Conservation (phyloP, 148 eudicot species). For the Chenopodium suecicum region DNA sequence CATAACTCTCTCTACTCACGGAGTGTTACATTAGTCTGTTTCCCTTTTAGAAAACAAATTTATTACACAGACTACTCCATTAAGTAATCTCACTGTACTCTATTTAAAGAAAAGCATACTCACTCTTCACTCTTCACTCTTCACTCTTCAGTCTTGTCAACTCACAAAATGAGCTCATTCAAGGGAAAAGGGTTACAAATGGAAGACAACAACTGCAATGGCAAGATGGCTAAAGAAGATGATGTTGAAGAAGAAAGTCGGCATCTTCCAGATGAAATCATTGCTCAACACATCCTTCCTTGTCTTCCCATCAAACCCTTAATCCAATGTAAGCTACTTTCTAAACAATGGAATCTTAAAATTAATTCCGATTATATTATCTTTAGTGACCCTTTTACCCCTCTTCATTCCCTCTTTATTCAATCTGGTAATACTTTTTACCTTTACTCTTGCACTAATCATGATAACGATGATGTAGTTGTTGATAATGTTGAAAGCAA, state of each 20-base stretch:
- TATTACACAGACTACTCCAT: too few species aligned
- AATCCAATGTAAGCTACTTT: slow-evolving; percentile 9
- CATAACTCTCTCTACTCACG: too few species aligned
- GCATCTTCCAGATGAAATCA: slow-evolving; percentile 7
- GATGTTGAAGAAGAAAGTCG: neutral
- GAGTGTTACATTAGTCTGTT: too few species aligned
- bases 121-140: too few species aligned
- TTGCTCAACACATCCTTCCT: slow-evolving; percentile 10
- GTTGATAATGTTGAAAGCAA: neutral
- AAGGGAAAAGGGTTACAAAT: too few species aligned
- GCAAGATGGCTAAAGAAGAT: neutral
- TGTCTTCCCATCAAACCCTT: slow-evolving; percentile 13
- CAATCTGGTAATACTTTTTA: neutral
- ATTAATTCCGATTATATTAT: neutral
- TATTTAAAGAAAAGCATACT: too few species aligned
- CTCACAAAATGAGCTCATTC: too few species aligned
- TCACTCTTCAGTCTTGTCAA: too few species aligned
- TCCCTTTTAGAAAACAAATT: too few species aligned
- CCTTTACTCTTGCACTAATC: neutral
- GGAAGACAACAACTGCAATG: too few species aligned
- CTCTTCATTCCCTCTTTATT: neutral
- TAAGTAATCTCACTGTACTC: too few species aligned
- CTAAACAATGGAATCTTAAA: slow-evolving; percentile 22
- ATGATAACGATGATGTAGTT: neutral
- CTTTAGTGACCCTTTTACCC: neutral